These are phyloP conservation scores for Amanita thiersii DNA, from an alignment of 768 basidiomycete genomes.

Conservation along the genomic window DNA sequence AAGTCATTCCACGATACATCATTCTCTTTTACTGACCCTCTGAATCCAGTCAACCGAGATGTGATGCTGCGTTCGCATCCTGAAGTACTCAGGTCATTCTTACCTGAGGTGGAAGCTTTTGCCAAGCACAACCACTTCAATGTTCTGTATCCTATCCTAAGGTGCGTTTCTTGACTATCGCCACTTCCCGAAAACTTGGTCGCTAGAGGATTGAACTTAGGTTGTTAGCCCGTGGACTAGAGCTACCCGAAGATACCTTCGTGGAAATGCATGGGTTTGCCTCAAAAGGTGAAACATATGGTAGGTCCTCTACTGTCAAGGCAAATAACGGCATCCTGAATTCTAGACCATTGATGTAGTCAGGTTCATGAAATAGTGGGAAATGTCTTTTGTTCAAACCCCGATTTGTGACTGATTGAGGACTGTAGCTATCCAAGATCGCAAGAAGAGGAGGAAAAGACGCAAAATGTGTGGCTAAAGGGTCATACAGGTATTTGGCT, in stretches of 20 bases:
- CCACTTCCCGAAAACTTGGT: no score
- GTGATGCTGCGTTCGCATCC: conserved; percentile 42
- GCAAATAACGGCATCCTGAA: no score
- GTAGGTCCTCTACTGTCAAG: conserved; percentile 18
- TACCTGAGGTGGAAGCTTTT: conserved; percentile 46
- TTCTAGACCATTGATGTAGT: no score
- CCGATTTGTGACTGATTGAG: no score
- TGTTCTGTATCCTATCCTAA: conserved; percentile 39
- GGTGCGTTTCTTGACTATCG: no score
- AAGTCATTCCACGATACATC: no score
- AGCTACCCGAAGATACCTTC: conserved; percentile 45
- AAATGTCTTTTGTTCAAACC: neutral
- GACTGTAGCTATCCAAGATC: conserved; percentile 45
- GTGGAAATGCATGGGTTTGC: conserved; percentile 40
- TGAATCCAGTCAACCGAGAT: conserved; percentile 39
- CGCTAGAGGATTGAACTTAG: no score
- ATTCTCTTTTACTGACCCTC: no score
- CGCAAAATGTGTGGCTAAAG: conserved; percentile 53
- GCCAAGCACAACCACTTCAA: conserved; percentile 42
- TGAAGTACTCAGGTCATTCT: conserved; percentile 35
- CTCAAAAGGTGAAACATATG: conserved; percentile 31
- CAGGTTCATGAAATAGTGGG: conserved; percentile 63
- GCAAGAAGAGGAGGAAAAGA: conserved; percentile 38
- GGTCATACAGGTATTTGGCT: conserved; percentile 53
- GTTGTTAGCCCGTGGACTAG: conserved; percentile 41